These are phyloP conservation scores for Casuarina glauca DNA, from an alignment of 306 rosid genomes.

Conservation along the genomic window DNA sequence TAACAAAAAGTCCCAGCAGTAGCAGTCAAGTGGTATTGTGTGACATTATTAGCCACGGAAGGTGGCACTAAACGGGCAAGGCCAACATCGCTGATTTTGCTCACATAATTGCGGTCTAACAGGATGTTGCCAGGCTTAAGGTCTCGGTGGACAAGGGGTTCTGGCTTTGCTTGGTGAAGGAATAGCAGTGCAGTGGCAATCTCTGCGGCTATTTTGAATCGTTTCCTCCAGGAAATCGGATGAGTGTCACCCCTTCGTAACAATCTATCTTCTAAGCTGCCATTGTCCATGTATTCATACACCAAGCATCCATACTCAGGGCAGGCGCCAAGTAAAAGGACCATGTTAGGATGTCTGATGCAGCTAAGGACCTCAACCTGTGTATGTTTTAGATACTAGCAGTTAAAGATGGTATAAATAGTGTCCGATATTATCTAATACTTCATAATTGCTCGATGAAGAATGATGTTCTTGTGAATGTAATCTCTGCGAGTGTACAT, in stretches of 20 bases:
- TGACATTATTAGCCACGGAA: conserved; percentile 72
- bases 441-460: no score
- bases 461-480: no score
- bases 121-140: conserved; percentile 95
- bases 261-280: conserved; percentile 91
- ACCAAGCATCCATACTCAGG: conserved; percentile 94
- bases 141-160: conserved; percentile 93
- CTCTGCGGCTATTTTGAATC: conserved; percentile 86
- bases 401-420: background rate
- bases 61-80: conserved; percentile 83
- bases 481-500: no score
- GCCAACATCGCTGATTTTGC: conserved; percentile 89
- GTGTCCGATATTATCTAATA: no score
- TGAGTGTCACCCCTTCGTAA: conserved; percentile 56
- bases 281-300: conserved; percentile 81
- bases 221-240: conserved; percentile 67
- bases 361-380: conserved; percentile 88
- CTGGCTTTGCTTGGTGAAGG: conserved; percentile 96
- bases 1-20: conserved; percentile 98
- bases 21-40: conserved; percentile 85
- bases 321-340: conserved; percentile 95
- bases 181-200: conserved; percentile 83
- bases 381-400: background rate
- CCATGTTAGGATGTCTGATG: conserved; percentile 95
- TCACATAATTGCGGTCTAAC: conserved; percentile 71